Evolutionary conservation across 2,329 filamentous ascomycete genomes (phyloP).

Genomic region (Epichloe hybrida): DNA sequence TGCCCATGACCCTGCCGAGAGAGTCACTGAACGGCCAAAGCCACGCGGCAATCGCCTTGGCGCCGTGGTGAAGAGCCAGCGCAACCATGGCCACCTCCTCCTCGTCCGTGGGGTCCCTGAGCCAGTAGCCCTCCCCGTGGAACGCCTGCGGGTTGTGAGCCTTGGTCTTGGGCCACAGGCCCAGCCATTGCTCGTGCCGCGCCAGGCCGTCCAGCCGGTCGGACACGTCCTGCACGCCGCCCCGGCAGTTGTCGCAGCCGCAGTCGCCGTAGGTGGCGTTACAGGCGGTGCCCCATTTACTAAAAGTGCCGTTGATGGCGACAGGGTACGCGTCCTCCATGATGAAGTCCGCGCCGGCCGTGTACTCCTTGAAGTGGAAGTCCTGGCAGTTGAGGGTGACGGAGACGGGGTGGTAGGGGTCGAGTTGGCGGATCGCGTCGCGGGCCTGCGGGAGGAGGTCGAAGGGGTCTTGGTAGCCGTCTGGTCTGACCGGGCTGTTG

Average conservation of each 20-base stretch:
- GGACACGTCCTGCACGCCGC: slow-evolving; percentile 37
- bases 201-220: slow-evolving; percentile 25
- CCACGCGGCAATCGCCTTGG: slow-evolving; percentile 30
- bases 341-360: slow-evolving; percentile 41
- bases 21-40: slow-evolving; percentile 27
- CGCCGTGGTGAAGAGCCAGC: slow-evolving; percentile 32
- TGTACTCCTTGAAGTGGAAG: slow-evolving; percentile 45
- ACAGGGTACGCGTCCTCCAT: slow-evolving; percentile 49
- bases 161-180: slow-evolving; percentile 29
- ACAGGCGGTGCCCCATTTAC: slow-evolving; percentile 40
- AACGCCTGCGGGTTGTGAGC: slow-evolving; percentile 34
- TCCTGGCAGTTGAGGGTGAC: slow-evolving; percentile 48
- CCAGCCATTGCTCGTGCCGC: slow-evolving; percentile 26
- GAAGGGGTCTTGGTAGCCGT: slow-evolving; percentile 42
- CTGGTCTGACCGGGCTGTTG: slow-evolving; percentile 23
- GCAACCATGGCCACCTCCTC: slow-evolving; percentile 32
- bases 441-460: slow-evolving; percentile 29
- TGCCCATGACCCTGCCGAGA: slow-evolving; percentile 25
- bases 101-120: slow-evolving; percentile 27
- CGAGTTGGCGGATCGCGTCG: slow-evolving; percentile 31
- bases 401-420: slow-evolving; percentile 48
- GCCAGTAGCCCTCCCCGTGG: slow-evolving; percentile 33
- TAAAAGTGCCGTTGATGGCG: slow-evolving; percentile 39
- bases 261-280: slow-evolving; percentile 48
- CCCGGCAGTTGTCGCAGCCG: slow-evolving; percentile 48